These are phyloP conservation scores for Cladorrhinum samala DNA, from an alignment of 495 filamentous ascomycete species.

Conservation along the genomic window DNA sequence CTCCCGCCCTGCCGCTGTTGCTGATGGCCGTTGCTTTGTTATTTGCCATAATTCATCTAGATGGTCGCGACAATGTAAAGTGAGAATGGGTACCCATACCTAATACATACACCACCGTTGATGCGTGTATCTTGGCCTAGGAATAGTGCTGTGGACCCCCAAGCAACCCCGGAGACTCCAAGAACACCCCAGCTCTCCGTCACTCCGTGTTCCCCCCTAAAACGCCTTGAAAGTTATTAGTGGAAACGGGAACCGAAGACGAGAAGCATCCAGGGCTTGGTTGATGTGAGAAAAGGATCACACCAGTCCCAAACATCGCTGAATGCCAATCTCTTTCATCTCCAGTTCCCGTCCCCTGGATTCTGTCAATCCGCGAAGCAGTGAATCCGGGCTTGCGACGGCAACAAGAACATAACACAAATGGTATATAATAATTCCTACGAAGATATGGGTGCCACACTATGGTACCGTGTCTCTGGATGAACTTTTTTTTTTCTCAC, in stretches of 20 bases:
- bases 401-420: too few relatives aligned
- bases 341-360: too few relatives aligned
- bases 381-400: too few relatives aligned
- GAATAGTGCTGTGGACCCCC: not conserved
- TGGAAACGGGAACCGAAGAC: not conserved
- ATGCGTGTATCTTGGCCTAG: not conserved
- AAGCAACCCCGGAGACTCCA: not conserved
- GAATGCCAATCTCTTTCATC: not conserved
- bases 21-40: too few relatives aligned
- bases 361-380: too few relatives aligned
- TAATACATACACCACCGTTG: not conserved
- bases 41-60: too few relatives aligned
- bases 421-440: not conserved
- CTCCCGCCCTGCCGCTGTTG: not conserved
- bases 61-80: too few relatives aligned
- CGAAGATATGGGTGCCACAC: constrained; percentile 22
- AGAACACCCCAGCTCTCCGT: not conserved
- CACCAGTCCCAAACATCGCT: not conserved
- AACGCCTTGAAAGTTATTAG: not conserved
- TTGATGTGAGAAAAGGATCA: not conserved
- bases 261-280: too few relatives aligned
- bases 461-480: constrained; percentile 32
- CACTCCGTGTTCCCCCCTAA: not conserved
- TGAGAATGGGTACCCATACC: too few relatives aligned
- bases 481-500: constrained; percentile 14